A percentile compares a stretch with the other conserved stretches of the same genome.
Conservation (phyloP, 371 early-diverging fungal species). For the Rhizopus stolonifer region DNA sequence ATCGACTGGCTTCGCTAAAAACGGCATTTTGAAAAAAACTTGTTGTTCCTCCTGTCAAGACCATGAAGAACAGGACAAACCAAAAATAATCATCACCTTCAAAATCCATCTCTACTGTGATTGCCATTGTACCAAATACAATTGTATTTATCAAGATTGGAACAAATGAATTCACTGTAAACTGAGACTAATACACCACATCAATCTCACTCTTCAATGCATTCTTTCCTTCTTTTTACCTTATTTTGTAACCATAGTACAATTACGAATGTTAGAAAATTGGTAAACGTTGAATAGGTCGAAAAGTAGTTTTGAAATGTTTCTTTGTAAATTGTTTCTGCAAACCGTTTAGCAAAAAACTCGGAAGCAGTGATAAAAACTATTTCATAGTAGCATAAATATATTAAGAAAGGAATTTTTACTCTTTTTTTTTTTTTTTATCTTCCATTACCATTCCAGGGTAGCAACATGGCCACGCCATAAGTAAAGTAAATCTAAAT, state of each 20-base stretch:
- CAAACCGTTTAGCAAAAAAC: constrained; percentile 67
- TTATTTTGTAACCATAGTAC: constrained; percentile 63
- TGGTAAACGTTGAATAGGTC: constrained; percentile 60
- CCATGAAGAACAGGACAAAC: constrained; percentile 57
- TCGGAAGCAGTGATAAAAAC: constrained; percentile 79
- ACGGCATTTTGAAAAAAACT: constrained; percentile 69
- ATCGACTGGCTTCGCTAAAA: constrained; percentile 73
- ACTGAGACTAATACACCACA: constrained; percentile 17
- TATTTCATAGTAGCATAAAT: constrained; percentile 11
- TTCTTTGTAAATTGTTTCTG: constrained; percentile 55
- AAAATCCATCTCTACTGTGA: constrained; percentile 29
- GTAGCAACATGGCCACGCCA: constrained; percentile 74
- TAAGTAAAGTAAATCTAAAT: constrained; percentile 62
- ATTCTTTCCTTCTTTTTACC: constrained; percentile 32
- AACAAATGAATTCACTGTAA: constrained; percentile 24
- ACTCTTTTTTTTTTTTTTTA: not conserved
- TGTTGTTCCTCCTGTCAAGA: constrained; percentile 61
- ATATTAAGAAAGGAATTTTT: not conserved
- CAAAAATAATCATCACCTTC: constrained; percentile 56
- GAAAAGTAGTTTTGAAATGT: constrained; percentile 81
- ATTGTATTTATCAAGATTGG: constrained; percentile 34
- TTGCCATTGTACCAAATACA: constrained; percentile 37
- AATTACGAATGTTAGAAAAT: constrained; percentile 54
- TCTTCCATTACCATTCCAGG: constrained; percentile 77
- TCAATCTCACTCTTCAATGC: not conserved